These are phyloP conservation scores for Penicillium sp. DNA, from an alignment of 2,329 filamentous ascomycete species.

Conservation along the genomic window DNA sequence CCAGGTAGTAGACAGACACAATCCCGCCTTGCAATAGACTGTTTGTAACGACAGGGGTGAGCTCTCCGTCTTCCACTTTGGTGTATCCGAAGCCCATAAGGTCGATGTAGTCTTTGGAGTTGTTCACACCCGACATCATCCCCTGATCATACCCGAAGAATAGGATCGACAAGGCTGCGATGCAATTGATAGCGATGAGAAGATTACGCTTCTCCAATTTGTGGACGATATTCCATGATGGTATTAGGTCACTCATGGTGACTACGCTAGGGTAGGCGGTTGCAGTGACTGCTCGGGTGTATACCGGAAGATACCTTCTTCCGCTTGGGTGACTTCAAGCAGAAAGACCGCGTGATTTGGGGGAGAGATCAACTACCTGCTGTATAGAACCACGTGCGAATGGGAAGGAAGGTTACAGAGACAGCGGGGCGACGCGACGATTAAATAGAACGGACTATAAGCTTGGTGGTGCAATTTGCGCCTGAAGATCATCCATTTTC, in stretches of 20 bases:
- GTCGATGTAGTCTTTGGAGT: conserved; percentile 54
- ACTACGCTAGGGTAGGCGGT: not conserved
- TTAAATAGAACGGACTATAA: too few species aligned
- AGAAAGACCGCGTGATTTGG: too few species aligned
- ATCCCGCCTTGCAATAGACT: conserved; percentile 58
- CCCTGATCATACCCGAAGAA: conserved; percentile 56
- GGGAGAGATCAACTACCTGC: too few species aligned
- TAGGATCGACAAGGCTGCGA: conserved; percentile 58
- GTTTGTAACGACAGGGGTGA: conserved; percentile 49
- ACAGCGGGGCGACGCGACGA: too few species aligned
- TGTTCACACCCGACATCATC: conserved; percentile 58
- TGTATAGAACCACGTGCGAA: too few species aligned
- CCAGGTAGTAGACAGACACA: conserved; percentile 51
- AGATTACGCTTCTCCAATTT: conserved; percentile 49
- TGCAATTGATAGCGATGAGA: conserved; percentile 53
- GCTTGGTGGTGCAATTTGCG: too few species aligned
- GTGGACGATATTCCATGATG: conserved; percentile 45
- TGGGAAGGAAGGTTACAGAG: too few species aligned
- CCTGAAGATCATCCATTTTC: too few species aligned
- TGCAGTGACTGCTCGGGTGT: too few species aligned
- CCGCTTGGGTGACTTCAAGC: too few species aligned
- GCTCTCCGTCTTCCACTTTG: conserved; percentile 37
- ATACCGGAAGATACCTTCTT: too few species aligned
- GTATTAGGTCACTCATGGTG: conserved; percentile 34
- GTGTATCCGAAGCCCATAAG: conserved; percentile 58